Conservation (phyloP, 140 eudicot genomes). For the Erigeron philadelphicus region DNA sequence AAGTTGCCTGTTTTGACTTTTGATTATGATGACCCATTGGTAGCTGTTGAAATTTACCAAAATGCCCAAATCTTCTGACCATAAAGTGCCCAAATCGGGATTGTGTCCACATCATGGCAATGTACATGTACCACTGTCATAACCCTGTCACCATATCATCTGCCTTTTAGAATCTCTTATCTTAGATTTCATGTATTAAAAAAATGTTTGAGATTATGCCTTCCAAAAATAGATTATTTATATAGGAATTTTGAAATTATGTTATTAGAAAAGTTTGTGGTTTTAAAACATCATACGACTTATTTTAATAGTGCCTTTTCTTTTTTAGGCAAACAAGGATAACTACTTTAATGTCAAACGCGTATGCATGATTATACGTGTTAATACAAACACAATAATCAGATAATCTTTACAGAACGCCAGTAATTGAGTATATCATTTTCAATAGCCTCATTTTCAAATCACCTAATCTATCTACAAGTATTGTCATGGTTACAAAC, state of each 20-base stretch:
- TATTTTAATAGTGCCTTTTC: no score
- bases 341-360: no score
- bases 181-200: constrained; percentile 14
- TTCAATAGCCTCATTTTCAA: no score
- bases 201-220: background rate
- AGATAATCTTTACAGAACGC: no score
- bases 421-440: no score
- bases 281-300: no score
- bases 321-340: no score
- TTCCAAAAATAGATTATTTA: background rate
- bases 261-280: no score
- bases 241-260: background rate
- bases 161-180: constrained; percentile 23
- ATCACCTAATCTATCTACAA: background rate
- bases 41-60: constrained; percentile 22
- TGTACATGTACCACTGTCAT: constrained; percentile 29
- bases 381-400: no score
- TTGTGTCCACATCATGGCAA: constrained; percentile 34
- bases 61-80: constrained; percentile 17
- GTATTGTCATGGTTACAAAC: constrained; percentile 21
- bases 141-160: constrained; percentile 31
- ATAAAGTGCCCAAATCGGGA: constrained; percentile 26
- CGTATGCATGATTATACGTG: no score
- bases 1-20: constrained; percentile 20
- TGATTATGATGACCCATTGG: constrained; percentile 8